These are phyloP conservation scores for Yamadazyma sp. DNA, from an alignment of 805 yeast genomes.

Conservation along the genomic window DNA sequence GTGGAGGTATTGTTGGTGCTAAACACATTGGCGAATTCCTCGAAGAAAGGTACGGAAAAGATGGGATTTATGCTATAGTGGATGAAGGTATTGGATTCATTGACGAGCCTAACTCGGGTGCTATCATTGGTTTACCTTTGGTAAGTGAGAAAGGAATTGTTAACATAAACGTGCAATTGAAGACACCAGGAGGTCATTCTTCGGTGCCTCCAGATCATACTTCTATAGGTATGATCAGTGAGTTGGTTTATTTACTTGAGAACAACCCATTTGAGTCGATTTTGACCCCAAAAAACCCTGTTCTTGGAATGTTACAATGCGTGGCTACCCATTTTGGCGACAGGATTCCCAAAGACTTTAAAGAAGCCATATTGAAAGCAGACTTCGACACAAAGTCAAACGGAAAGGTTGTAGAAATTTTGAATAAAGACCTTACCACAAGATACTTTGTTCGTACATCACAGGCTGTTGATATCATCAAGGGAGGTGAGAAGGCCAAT, in stretches of 20 bases:
- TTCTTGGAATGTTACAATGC: conserved; percentile 58
- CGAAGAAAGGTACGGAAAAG: conserved; percentile 54
- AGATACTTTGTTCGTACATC: conserved; percentile 32
- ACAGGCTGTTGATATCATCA: conserved; percentile 33
- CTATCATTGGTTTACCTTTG: conserved; percentile 51
- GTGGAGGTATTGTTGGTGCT: conserved; percentile 66
- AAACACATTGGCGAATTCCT: conserved; percentile 46
- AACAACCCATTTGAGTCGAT: conserved; percentile 49
- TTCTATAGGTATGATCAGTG: conserved; percentile 69
- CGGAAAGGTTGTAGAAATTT: conserved; percentile 12
- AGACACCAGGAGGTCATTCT: conserved; percentile 77
- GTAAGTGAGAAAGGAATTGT: conserved; percentile 52
- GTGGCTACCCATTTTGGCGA: conserved; percentile 50
- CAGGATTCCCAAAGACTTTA: conserved; percentile 21
- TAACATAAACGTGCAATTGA: conserved; percentile 44
- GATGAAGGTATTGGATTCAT: conserved; percentile 60
- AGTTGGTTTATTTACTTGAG: conserved; percentile 58
- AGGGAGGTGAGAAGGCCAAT: conserved; percentile 41
- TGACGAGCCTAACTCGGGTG: conserved; percentile 40
- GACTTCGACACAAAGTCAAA: conserved; percentile 29
- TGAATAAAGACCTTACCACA: conserved; percentile 20
- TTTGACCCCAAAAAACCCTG: conserved; percentile 58
- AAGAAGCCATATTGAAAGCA: conserved; percentile 35
- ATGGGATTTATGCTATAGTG: conserved; percentile 61
- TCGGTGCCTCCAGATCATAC: conserved; percentile 83